These are phyloP conservation scores for Phaeoacremonium minimum DNA, from an alignment of 2,329 filamentous ascomycete species.

Conservation along the genomic window DNA sequence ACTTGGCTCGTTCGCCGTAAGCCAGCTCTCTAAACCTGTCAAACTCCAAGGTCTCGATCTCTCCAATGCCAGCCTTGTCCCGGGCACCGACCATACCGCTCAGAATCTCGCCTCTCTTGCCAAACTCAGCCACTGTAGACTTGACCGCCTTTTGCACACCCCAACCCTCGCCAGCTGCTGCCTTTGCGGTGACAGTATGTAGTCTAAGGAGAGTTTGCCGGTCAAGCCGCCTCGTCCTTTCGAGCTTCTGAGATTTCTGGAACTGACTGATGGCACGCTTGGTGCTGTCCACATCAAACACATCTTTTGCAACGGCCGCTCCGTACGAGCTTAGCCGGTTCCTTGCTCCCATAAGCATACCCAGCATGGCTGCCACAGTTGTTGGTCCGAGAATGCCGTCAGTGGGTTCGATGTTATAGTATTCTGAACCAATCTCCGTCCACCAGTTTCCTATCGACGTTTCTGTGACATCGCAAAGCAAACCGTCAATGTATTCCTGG, in stretches of 20 bases:
- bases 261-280: constrained; percentile 84
- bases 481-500: constrained; percentile 84
- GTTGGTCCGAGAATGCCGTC: constrained; percentile 91
- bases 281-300: constrained; percentile 78
- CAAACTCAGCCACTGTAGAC: constrained; percentile 88
- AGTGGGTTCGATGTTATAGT: constrained; percentile 87
- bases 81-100: constrained; percentile 88
- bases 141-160: constrained; percentile 92
- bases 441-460: constrained; percentile 91
- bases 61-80: constrained; percentile 85
- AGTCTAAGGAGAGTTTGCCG: constrained; percentile 76
- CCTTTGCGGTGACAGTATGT: constrained; percentile 82
- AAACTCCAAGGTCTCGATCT: constrained; percentile 88
- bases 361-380: constrained; percentile 82
- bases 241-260: constrained; percentile 82
- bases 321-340: constrained; percentile 84
- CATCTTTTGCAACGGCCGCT: constrained; percentile 82
- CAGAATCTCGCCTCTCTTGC: constrained; percentile 90
- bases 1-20: constrained; percentile 80
- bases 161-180: constrained; percentile 85
- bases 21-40: constrained; percentile 76
- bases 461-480: constrained; percentile 92
- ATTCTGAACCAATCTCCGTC: constrained; percentile 86
- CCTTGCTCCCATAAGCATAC: constrained; percentile 82
- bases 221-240: constrained; percentile 74